Base-by-base conservation (phyloP, 768 basidiomycete genomes). In the Mycena rebaudengoi region DNA sequence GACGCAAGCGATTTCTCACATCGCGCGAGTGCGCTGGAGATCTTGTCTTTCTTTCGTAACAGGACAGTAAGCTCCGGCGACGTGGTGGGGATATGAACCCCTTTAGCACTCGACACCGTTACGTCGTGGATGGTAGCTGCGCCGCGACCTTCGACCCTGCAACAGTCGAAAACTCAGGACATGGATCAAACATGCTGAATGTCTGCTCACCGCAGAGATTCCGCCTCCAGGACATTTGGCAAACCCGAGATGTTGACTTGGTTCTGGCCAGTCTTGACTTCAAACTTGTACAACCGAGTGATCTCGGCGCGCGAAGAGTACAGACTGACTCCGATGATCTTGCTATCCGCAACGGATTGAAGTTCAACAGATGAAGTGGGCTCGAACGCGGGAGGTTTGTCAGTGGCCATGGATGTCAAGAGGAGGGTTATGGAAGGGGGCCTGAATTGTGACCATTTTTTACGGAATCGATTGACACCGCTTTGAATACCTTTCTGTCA, bases 241-340 rank as follows among this genome's bases (percentile, higher is more conserved):
- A 71, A 18, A 4, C 66, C 68, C 8, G 55, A 43, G 37, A 71
- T 53, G 25, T 54, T 39, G 3, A 71, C 65, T 33, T 65, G 59
- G 41, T 71, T 69, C 13, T 65, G 65, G 1, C 70, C 70, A 10
- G 43, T 43, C 20, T 50, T 48, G 14, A 70, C 58, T 16, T 48
- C 33, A 55, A 81, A 72, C 32, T 68, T 74, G 68, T 74, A 79
- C 10, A 74, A 39, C 8, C 80, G 75, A 0, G 78, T 78, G 25
- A 82, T 70, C 60, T 82, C 79, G 32, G 81, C 81, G 39, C 75
- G 74, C 5, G 68, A 69, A 13, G 76, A 69, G 67, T 81, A 81
- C 13, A 82, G 51, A 64, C 70, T 75, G 49, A 80, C 78, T 18
- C 65, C 67, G 43, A 66, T 66, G 53, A 82, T 77, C 56, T 75